Percentiles rank a stretch among this genome's conserved stretches.
phyloP scores from a whole-genome alignment of 2,329 filamentous ascomycete species.

The Scorias spongiosa region DNA sequence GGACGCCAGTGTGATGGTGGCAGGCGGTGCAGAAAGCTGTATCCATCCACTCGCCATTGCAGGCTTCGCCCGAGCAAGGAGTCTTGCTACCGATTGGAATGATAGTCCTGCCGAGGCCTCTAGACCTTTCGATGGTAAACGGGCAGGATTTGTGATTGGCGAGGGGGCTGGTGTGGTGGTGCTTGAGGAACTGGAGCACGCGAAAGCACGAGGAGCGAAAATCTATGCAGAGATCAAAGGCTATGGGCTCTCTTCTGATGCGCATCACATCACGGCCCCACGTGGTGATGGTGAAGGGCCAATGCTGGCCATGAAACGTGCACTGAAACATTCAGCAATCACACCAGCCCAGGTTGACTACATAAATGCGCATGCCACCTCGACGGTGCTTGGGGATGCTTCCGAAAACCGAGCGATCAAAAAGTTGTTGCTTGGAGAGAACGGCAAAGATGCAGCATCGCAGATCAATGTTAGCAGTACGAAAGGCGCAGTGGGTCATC shows the following conservation, averaged over 20 bases:
- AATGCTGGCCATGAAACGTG: conserved; percentile 68
- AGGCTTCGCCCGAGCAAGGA: conserved; percentile 78
- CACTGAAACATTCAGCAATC: conserved; percentile 56
- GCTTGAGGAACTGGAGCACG: conserved; percentile 82
- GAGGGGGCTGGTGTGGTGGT: conserved; percentile 82
- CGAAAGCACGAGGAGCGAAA: conserved; percentile 56
- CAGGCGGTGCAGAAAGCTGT: conserved; percentile 89
- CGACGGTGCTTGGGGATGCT: conserved; percentile 68
- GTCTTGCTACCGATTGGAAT: conserved; percentile 70
- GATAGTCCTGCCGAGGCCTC: conserved; percentile 55
- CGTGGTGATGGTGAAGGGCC: conserved; percentile 70
- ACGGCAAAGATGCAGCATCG: conserved; percentile 45
- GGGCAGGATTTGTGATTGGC: conserved; percentile 79
- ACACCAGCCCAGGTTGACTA: conserved; percentile 65
- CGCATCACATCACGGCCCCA: conserved; percentile 86
- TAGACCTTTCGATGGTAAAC: conserved; percentile 67
- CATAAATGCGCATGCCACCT: conserved; percentile 90
- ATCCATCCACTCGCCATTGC: conserved; percentile 88
- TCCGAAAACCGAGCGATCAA: conserved; percentile 80
- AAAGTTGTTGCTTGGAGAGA: conserved; percentile 56
- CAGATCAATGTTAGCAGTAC: conserved; percentile 79
- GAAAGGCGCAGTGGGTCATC: conserved; percentile 82
- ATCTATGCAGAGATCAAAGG: conserved; percentile 84
- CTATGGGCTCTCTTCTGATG: conserved; percentile 83
- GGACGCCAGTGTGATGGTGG: conserved; percentile 88